phyloP scores from a whole-genome alignment of 2,329 filamentous ascomycete genomes.

The Curvularia hawaiiensis region DNA sequence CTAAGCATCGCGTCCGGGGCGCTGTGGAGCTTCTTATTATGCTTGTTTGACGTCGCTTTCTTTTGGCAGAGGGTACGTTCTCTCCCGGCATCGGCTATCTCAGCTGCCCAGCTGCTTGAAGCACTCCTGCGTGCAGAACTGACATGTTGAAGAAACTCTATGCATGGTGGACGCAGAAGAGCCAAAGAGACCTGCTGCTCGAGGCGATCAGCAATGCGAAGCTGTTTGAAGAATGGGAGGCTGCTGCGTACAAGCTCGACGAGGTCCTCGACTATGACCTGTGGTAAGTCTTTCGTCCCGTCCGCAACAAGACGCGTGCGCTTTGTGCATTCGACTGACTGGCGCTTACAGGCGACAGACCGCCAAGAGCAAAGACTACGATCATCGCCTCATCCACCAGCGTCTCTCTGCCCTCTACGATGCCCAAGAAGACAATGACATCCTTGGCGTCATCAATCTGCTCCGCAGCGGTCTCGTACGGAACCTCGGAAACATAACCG shows the following conservation, averaged over 20 bases:
- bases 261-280: conserved; percentile 78
- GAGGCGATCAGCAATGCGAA: conserved; percentile 69
- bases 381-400: conserved; percentile 82
- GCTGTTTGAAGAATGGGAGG: conserved; percentile 84
- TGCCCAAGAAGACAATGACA: conserved; percentile 72
- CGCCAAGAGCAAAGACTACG: conserved; percentile 79
- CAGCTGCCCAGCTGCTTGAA: background rate
- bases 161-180: conserved; percentile 70
- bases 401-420: conserved; percentile 73
- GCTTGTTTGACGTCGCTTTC: conserved; percentile 46
- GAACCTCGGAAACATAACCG: conserved; percentile 90
- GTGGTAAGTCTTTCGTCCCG: conserved; percentile 61
- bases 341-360: conserved; percentile 72
- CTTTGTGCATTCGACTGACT: conserved; percentile 9
- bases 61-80: conserved; percentile 49
- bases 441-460: conserved; percentile 76
- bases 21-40: conserved; percentile 38
- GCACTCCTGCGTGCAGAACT: conserved; percentile 14
- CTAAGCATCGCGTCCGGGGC: conserved; percentile 12
- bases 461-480: conserved; percentile 77
- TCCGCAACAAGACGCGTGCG: background rate
- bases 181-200: conserved; percentile 68
- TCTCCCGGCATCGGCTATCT: background rate
- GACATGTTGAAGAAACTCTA: conserved; percentile 64
- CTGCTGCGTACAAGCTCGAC: conserved; percentile 82